Evolutionary conservation across 2,329 filamentous ascomycete genomes (phyloP), one percentile per base, ranked within the genome.

Genomic region (Beauveria bassiana): DNA sequence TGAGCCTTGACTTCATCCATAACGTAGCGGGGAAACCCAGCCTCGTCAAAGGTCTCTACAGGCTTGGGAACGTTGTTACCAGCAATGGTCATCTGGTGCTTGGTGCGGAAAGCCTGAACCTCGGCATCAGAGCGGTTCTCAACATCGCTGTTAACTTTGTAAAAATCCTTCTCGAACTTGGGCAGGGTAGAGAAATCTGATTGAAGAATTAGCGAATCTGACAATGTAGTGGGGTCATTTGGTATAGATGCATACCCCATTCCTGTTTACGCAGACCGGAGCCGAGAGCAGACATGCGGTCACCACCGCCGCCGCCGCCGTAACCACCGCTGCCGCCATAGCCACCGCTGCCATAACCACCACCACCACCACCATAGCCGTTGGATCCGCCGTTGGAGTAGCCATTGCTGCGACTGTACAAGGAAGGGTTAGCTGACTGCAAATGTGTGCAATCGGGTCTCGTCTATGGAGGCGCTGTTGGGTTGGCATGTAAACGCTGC

Each of bases 91-190:
- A 99, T 97, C 71, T 91, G 82, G 71, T 95, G 86, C 72, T 91
- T 86, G 72, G 85, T 86, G 73, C 95, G 90, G 82, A 96, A 99
- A 61, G 87, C 89, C 31, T 93, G 89, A 62, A 99, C 89, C 65
- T 98, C 93, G 61, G 85, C 84, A 47, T 84, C 74, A 14, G 91
- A 86, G 71, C 95, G 90, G 70, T 77, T 81, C 64, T 86, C 77
- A 64, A 99, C 93, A 63, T 86, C 85, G 38, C 88, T 83, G 73
- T 95, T 87, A 78, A 98, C 95, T 81, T 98, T 96, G 85, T 99
- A 99, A 80, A 99, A 99, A 9, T 90, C 93, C 79, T 99, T 99
- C 75, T 99, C 95, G 79, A 99, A 99, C 78, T 98, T 98, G 69
- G 95, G 93, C 51, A 99, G 73, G 7, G 87, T 75, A 71, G 75